These are phyloP conservation scores for Colletotrichum cereale DNA, from an alignment of 2,329 filamentous ascomycete genomes.

Conservation along the genomic window DNA sequence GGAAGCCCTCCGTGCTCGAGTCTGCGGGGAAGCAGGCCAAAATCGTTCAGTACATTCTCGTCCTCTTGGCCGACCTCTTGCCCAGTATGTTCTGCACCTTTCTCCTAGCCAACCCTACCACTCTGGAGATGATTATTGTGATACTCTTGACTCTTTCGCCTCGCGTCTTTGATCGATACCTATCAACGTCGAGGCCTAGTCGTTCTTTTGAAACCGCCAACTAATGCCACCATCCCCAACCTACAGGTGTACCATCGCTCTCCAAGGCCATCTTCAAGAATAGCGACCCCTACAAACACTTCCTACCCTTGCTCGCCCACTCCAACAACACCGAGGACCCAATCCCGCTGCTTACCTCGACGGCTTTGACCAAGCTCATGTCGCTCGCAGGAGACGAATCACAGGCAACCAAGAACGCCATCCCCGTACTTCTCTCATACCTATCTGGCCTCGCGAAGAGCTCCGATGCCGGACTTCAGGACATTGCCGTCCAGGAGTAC, in stretches of 20 bases:
- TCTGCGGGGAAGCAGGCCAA: constrained; percentile 87
- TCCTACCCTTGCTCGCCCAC: constrained; percentile 86
- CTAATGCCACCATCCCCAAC: constrained; percentile 13
- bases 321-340: constrained; percentile 81
- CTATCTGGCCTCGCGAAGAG: constrained; percentile 86
- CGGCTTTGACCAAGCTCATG: constrained; percentile 85
- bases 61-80: constrained; percentile 88
- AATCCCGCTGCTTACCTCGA: constrained; percentile 90
- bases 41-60: constrained; percentile 94
- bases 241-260: constrained; percentile 81
- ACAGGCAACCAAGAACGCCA: constrained; percentile 76
- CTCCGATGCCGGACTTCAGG: constrained; percentile 89
- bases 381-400: constrained; percentile 74
- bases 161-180: not conserved
- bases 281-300: constrained; percentile 82
- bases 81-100: constrained; percentile 30
- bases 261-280: constrained; percentile 81
- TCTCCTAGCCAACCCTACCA: not conserved
- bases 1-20: constrained; percentile 80
- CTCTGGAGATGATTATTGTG: not conserved
- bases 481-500: constrained; percentile 94
- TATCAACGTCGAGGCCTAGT: not conserved
- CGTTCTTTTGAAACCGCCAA: not conserved
- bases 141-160: not conserved
- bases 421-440: constrained; percentile 88